phyloP scores from a whole-genome alignment of 768 basidiomycete species.

The Mycena rebaudengoi region DNA sequence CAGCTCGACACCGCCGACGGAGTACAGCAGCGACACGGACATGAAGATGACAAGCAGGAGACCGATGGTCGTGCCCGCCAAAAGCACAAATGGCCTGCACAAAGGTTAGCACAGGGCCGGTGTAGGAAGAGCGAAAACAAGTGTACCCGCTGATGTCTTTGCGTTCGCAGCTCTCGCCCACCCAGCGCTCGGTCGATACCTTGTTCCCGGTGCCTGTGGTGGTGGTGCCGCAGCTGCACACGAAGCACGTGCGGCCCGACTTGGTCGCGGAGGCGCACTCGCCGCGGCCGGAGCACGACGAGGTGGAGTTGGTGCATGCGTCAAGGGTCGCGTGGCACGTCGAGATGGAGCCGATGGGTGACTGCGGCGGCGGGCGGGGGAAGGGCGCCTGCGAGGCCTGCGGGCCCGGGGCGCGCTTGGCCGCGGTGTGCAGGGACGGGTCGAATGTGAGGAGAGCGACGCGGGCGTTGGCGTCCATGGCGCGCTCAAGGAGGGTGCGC shows the following conservation, averaged over 20 bases:
- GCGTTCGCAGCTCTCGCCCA: conserved; percentile 77
- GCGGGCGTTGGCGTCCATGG: conserved; percentile 47
- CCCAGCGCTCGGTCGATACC: conserved; percentile 73
- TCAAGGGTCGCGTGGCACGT: conserved; percentile 67
- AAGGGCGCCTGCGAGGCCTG: conserved; percentile 58
- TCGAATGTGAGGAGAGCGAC: conserved; percentile 64
- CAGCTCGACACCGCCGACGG: conserved; percentile 66
- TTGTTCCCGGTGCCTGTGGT: conserved; percentile 60
- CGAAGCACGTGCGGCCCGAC: conserved; percentile 64
- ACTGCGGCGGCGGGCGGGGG: conserved; percentile 53
- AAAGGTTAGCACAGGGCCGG: conserved; percentile 9
- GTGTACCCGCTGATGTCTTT: conserved; percentile 83
- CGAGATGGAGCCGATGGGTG: conserved; percentile 66
- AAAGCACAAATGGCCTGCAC: conserved; percentile 74
- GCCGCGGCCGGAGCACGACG: conserved; percentile 75
- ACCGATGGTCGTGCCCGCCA: conserved; percentile 72
- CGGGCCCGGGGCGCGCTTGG: conserved; percentile 49
- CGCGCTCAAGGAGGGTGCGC: conserved; percentile 56
- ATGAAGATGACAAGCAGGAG: conserved; percentile 73
- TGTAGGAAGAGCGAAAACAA: not conserved
- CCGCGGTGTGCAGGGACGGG: conserved; percentile 34
- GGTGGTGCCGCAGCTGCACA: conserved; percentile 60
- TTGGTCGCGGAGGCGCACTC: conserved; percentile 68
- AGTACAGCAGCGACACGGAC: conserved; percentile 71
- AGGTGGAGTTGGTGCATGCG: conserved; percentile 69